phyloP scores from a whole-genome alignment of 78 protist species.

The Protostelium mycophagum region DNA sequence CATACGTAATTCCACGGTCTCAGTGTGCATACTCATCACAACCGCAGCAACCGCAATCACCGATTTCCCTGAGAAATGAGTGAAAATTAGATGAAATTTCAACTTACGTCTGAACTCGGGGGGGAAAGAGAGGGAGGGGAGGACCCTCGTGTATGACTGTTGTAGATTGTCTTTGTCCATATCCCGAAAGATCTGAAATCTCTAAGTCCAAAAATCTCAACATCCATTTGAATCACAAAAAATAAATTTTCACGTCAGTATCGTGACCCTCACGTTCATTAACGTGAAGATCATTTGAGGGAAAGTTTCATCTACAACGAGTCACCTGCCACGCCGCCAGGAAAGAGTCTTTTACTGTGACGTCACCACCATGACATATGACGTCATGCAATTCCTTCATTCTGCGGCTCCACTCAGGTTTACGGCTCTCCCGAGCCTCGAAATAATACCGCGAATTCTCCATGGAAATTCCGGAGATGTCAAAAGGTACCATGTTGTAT shows the following conservation, averaged over 20 bases:
- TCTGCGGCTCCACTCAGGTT: background rate
- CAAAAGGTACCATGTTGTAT: background rate
- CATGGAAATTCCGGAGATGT: background rate
- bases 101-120: background rate
- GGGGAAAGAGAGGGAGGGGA: background rate
- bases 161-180: background rate
- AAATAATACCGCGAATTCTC: background rate
- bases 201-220: no score
- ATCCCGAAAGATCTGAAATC: background rate
- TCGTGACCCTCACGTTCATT: no score
- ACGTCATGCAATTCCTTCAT: background rate
- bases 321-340: background rate
- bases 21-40: background rate
- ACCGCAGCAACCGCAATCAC: background rate
- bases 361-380: no score
- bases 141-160: background rate
- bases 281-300: no score
- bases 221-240: no score
- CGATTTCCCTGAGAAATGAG: background rate
- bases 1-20: background rate
- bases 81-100: no score
- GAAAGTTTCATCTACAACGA: background rate
- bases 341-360: background rate
- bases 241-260: no score
- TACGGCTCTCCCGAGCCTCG: background rate